Base-by-base conservation (phyloP, 2,329 filamentous ascomycete species). In the Fusarium sp. region DNA sequence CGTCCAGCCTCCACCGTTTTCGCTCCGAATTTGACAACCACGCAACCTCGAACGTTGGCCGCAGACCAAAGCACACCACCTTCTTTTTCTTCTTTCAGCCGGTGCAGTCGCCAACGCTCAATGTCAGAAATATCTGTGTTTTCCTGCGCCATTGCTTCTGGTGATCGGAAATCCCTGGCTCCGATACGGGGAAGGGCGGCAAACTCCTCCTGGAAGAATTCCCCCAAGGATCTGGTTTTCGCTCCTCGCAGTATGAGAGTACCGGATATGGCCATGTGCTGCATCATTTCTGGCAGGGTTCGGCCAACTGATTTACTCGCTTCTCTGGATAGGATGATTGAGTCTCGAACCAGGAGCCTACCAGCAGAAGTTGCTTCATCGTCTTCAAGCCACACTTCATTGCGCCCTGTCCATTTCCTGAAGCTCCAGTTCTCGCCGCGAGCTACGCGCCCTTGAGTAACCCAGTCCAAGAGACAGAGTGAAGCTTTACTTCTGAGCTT, bases 391-490 rank as follows among this genome's bases (percentile, higher is more conserved):
- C 91, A 95, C n/a, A 98, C 85, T 79, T 99, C 96, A 75, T 97
- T 98, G 67, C 91, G 86, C 11, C 93, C 94, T 59, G 84, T 87
- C 88, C 96, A 98, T 65, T 85, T 86, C 56, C 85, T 82, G 62
- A 97, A 89, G 70, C 89, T 90, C 96, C 96, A 99, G 66, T 93
- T 86, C 79, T 99, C 96, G 23, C 94, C 94, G 45, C 92, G 87
- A 6, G 96, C 94, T 6, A 85, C 88, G 19, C 96, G 88, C 9
- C 96, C 96, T 74, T 95, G 92, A 3, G 90, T 96, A 8, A 98
- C 94, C 96, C 96, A 99, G 78, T 99, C 96, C 44, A 97, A 82
- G 3, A 97, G 85, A 75, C 94, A 96, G 15, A 98, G 80, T 39
- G 90, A 89, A 70, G 83, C 87, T 7, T 74, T 78, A 10, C 81